Evolutionary conservation across 73 alveolate genomes (phyloP).

Genomic region (Stentor coeruleus): DNA sequence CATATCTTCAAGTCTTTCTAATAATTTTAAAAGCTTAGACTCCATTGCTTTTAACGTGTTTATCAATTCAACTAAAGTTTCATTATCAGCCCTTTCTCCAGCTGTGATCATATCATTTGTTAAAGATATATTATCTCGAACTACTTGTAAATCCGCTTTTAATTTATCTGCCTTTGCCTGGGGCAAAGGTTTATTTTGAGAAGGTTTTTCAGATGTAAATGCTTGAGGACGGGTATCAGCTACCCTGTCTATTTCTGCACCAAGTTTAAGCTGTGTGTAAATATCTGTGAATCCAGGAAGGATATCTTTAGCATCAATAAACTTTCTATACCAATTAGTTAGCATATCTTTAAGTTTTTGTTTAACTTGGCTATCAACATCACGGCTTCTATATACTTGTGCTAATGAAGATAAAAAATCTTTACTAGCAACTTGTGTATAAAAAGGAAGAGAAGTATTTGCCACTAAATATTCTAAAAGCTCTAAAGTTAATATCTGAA

Average conservation of each 20-base stretch:
- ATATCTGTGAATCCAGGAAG: slow-evolving; percentile 73
- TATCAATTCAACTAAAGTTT: slow-evolving; percentile 40
- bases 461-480: slow-evolving; percentile 45
- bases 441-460: slow-evolving; percentile 47
- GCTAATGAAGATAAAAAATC: slow-evolving; percentile 66
- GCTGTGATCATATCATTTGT: slow-evolving; percentile 56
- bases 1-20: slow-evolving; percentile 58
- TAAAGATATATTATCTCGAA: slow-evolving; percentile 40
- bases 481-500: slow-evolving; percentile 53
- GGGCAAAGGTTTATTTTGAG: background rate
- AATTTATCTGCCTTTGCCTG: slow-evolving; percentile 29
- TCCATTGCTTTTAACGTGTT: slow-evolving; percentile 44
- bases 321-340: slow-evolving; percentile 71
- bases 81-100: slow-evolving; percentile 33
- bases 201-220: background rate
- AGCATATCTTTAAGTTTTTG: slow-evolving; percentile 59
- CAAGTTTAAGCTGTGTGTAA: slow-evolving; percentile 55
- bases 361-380: slow-evolving; percentile 53
- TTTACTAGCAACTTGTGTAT: slow-evolving; percentile 54
- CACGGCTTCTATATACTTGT: slow-evolving; percentile 49
- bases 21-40: slow-evolving; percentile 36
- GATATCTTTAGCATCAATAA: slow-evolving; percentile 66
- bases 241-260: slow-evolving; percentile 32
- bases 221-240: background rate
- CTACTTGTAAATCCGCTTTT: slow-evolving; percentile 42